Evolutionary conservation across 116 monocot species (phyloP), one percentile per base, ranked within the genome.

Genomic region (Cymodocea nodosa): DNA sequence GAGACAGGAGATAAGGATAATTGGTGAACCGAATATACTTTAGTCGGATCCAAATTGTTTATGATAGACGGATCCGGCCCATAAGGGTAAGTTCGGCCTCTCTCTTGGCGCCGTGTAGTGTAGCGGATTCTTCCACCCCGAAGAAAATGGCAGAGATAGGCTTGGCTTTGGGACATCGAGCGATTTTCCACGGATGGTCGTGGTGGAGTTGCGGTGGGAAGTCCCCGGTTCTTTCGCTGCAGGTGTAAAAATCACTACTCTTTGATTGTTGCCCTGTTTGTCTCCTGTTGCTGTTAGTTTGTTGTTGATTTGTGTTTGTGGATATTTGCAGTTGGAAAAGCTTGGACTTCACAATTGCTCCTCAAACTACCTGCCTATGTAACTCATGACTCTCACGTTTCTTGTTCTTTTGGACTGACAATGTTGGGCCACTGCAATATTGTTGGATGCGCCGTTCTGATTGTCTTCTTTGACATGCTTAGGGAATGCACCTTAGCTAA

Each of bases 1-100:
- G 8, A 35, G 17, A 7, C n/a, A 2, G 62, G 10, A 36, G 62
- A 40, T 62, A 62, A 62, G 62, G 62, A 37, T 62, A 39, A 39
- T 15, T 37, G 35, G 36, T n/a, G 39, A 18, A 6, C 37, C 62
- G 62, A 39, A 62, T 62, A 39, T 2, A 9, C 1, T 13, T 35
- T 57, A 57, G 18, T 62, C 62, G 62, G 62, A 39, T 62, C 62
- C 62, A 8, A 6, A 6, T 44, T 44, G 44, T 44, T 44, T 44
- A 44, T 44, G 44, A 6, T 11, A 44, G 9, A 44, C 44, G 44
- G 44, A 44, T 44, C 30, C 30, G 30, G 30, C 3, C 30, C 30
- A 30, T 30, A 30, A 30, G 3, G 30, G n/a, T n/a, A n/a, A n/a
- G n/a, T n/a, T n/a, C n/a, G n/a, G n/a, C 20, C 23, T 57, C 12